Percentiles rank a stretch among this genome's conserved stretches.
These are phyloP conservation scores for Fusarium chlamydosporum DNA, from an alignment of 2,329 filamentous ascomycete genomes.

Conservation along the genomic window DNA sequence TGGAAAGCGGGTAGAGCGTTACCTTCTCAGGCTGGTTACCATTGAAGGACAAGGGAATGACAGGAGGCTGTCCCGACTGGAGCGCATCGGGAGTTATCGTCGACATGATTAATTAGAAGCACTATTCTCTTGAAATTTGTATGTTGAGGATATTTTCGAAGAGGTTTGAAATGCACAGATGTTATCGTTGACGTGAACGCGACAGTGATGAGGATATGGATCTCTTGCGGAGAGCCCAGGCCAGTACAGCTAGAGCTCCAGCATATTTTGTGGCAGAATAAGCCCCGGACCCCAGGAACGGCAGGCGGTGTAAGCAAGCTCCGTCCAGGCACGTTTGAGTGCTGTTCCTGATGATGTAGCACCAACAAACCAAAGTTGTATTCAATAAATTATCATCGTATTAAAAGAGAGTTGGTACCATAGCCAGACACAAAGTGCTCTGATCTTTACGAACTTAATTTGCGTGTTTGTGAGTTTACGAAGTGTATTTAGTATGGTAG, in stretches of 20 bases:
- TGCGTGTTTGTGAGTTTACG: background rate
- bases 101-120: constrained; percentile 71
- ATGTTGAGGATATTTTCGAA: background rate
- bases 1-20: constrained; percentile 92
- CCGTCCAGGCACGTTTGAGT: background rate
- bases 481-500: background rate
- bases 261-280: constrained; percentile 39
- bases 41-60: constrained; percentile 86
- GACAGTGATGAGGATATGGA: constrained; percentile 23
- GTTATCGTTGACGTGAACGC: constrained; percentile 10
- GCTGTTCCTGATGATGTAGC: background rate
- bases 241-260: constrained; percentile 29
- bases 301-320: constrained; percentile 30
- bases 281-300: background rate
- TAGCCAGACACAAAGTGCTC: background rate
- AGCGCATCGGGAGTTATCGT: constrained; percentile 83
- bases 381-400: background rate
- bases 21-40: constrained; percentile 91
- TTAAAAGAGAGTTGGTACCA: too few relatives aligned
- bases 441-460: background rate
- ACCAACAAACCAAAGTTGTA: background rate
- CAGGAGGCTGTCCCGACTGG: constrained; percentile 83
- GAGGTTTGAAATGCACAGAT: background rate
- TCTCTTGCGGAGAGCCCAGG: constrained; percentile 19
- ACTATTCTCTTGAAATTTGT: background rate